A percentile compares a stretch with the other conserved stretches of the same genome.
Conservation (phyloP, 441 rosid genomes). For the Populus hybrid region DNA sequence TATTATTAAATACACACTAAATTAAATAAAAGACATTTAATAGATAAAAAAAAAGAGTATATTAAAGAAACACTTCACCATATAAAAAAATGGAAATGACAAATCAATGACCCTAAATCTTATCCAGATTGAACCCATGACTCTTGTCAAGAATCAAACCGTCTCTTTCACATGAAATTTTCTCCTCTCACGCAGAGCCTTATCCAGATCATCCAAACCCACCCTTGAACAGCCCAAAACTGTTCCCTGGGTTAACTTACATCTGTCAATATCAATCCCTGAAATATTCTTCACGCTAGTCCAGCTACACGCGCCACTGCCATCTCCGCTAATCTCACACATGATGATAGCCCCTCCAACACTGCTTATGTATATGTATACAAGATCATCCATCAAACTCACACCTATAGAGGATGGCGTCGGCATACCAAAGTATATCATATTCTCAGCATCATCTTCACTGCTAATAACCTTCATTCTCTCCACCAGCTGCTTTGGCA, state of each 20-base stretch:
- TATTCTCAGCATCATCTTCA: constrained; percentile 12
- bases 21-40: too few species aligned
- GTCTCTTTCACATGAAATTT: not conserved
- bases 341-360: constrained; percentile 33
- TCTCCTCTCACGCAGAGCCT: constrained; percentile 27
- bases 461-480: constrained; percentile 21
- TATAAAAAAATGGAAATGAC: too few species aligned
- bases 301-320: constrained; percentile 35
- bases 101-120: too few species aligned
- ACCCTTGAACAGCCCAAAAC: constrained; percentile 46
- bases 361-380: constrained; percentile 34
- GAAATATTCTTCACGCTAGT: constrained; percentile 35
- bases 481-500: constrained; percentile 44
- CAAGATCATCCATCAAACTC: constrained; percentile 33
- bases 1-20: too few species aligned
- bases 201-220: constrained; percentile 41
- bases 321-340: constrained; percentile 43
- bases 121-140: too few species aligned
- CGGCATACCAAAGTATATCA: constrained; percentile 8
- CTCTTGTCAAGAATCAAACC: too few species aligned
- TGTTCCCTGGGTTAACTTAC: constrained; percentile 1
- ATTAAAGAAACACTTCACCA: too few species aligned
- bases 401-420: constrained; percentile 22
- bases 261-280: constrained; percentile 15
- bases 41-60: too few species aligned